These are phyloP conservation scores for Xylaria sp. DNA, from an alignment of 2,329 filamentous ascomycete species.

Conservation along the genomic window DNA sequence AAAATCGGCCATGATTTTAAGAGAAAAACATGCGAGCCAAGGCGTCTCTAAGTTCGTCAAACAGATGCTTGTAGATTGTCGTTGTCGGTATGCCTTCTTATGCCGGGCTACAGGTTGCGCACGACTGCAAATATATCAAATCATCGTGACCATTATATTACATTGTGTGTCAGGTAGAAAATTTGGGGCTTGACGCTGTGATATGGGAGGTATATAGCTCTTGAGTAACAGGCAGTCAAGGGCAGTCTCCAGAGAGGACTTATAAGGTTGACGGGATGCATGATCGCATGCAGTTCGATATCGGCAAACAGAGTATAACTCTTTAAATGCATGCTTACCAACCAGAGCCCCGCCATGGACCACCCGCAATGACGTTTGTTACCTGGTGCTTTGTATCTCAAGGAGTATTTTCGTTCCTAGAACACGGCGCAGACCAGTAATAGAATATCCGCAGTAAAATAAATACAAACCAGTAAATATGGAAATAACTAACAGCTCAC, in stretches of 20 bases:
- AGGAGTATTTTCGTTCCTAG: background rate
- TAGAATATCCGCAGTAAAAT: too few relatives aligned
- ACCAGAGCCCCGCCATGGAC: background rate
- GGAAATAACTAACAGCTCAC: background rate
- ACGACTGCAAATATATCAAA: background rate
- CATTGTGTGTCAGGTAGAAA: background rate
- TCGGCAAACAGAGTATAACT: background rate
- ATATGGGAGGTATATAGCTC: background rate
- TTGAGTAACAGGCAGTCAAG: too few relatives aligned
- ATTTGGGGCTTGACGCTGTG: background rate
- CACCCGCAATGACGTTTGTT: background rate
- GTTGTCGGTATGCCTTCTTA: conserved; percentile 9
- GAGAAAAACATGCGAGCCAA: background rate
- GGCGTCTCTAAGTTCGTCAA: background rate
- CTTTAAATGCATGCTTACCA: background rate
- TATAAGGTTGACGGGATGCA: too few relatives aligned
- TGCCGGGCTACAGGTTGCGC: background rate
- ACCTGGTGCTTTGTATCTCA: background rate
- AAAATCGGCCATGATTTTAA: conserved; percentile 63
- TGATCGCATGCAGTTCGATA: background rate
- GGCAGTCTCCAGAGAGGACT: too few relatives aligned
- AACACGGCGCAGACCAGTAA: background rate
- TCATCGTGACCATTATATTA: background rate
- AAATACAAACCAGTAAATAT: background rate
- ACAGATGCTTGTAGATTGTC: conserved; percentile 3